Base-by-base conservation (phyloP, 495 filamentous ascomycete genomes). In the Melanomma pulvis-pyrius region DNA sequence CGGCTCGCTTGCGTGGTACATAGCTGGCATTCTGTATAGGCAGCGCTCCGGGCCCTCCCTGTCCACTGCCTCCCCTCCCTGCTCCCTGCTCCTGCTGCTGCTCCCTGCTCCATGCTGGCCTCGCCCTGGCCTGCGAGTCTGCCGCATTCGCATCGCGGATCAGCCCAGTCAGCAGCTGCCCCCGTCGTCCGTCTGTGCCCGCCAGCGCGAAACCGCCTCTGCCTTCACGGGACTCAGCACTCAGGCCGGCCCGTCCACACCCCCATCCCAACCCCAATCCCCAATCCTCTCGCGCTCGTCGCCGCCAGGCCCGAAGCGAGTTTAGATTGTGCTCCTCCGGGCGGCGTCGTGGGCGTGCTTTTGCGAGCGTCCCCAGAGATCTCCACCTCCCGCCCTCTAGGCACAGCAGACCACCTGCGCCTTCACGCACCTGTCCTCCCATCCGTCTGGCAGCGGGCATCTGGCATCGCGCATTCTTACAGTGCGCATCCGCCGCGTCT, bases 241-340 rank as follows among this genome's bases (percentile, higher is more conserved):
- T 54, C 63, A 29, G 56, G 28, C 63, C 50, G 57, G 63, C 63
- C 63, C 63, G 32, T 47, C 59, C 57, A 44, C 13, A 19, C 52
- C 52, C 26, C 28, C 26, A 39, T 39, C 34, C 36, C 39, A 29
- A 15, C 21, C 53, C 53, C 53, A 57, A 36, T n/a, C 50, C 30
- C 44, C 63, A 36, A n/a, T n/a, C n/a, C n/a, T n/a, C n/a, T 58
- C 36, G 48, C 64, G 46, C 63, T 60, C 67, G 19, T 52, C 55
- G 44, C 58, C 62, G 61, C 68, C 61, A 69, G 41, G 61, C 62
- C 67, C 68, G 67, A 70, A 66, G 46, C 52, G 62, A 62, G 24
- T 70, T 62, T 66, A 70, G 68, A 70, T 70, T 70, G 68, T 70
- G 57, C 56, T 69, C 58, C 41, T 61, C 67, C 67, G 61, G 66